Base-by-base conservation (phyloP, 805 yeast genomes). In the Candida quercuum region DNA sequence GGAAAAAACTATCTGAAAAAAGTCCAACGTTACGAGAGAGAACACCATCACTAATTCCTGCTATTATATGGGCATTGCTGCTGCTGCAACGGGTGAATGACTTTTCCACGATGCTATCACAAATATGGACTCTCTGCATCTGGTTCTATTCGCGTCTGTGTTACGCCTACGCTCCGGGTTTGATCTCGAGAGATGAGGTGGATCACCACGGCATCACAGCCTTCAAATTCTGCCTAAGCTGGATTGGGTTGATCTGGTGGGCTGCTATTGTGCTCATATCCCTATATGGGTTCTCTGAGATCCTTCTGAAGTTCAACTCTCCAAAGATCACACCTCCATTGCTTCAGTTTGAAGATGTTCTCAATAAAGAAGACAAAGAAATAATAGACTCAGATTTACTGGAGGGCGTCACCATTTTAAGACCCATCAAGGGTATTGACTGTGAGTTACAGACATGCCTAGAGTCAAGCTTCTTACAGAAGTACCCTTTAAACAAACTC, bases 351-450 rank as follows among this genome's bases (percentile, higher is more conserved):
- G 39, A 16, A 4, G n/a, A n/a, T n/a, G n/a, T n/a, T n/a, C n/a
- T n/a, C n/a, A n/a, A n/a, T n/a, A n/a, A n/a, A n/a, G n/a, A n/a
- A n/a, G 32, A 36, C 10, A 23, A 34, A 12, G 25, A 32, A 15
- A 40, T 43, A 2, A 13, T 28, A 1, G 47, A 46, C 3, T 46
- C 45, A 3, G 68, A 68, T 1, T 64, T 68, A 5, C 66, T 74
- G 2, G 78, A 74, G 40, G 81, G 85, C 7, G 95, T 87, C 15
- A 74, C 93, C 1, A 84, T 88, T 19, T 54, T 87, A 25, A 63
- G 96, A 22, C 96, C 96, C 0, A 66, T 87, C 41, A 86, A 86
- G 52, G 96, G 96, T 14, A 62, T 86, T 14, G 96, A 87, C 56
- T 74, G 88, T 1, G 89, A 81, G 46, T 68, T 86, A 60, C 72